Conservation (phyloP, 1,139 yeast species). For the Suhomyces panamericanus region DNA sequence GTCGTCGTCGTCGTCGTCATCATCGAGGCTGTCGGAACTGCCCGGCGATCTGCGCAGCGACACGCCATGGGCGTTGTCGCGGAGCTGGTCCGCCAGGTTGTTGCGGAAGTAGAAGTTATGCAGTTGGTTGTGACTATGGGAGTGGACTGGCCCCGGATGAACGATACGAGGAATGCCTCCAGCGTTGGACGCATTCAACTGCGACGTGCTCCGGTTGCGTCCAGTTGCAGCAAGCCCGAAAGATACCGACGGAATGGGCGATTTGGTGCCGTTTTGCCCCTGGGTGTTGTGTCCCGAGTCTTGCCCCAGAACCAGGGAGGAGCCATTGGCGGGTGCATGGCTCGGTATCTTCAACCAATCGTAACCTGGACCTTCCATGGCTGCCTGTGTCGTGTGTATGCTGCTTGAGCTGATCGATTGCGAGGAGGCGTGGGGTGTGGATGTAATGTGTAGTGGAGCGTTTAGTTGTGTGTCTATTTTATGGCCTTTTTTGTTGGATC, state of each 20-base stretch:
- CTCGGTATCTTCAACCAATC: slow-evolving; percentile 38
- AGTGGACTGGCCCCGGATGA: background rate
- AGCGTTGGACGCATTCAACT: slow-evolving; percentile 1
- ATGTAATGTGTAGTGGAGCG: background rate
- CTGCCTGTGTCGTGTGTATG: background rate
- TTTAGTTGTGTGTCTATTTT: background rate
- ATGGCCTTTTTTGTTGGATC: slow-evolving; percentile 10
- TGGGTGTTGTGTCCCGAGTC: slow-evolving; percentile 5
- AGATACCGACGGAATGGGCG: slow-evolving; percentile 39
- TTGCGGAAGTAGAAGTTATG: slow-evolving; percentile 11
- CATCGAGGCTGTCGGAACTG: slow-evolving; percentile 6
- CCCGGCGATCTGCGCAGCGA: slow-evolving; percentile 1
- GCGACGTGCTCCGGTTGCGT: background rate
- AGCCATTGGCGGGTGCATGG: slow-evolving; percentile 2
- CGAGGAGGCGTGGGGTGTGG: background rate
- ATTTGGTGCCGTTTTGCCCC: slow-evolving; percentile 13
- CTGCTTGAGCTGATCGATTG: background rate
- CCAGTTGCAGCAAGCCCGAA: slow-evolving; percentile 23
- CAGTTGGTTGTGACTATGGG: slow-evolving; percentile 3
- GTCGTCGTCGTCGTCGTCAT: slow-evolving; percentile 9
- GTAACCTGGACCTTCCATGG: slow-evolving; percentile 36
- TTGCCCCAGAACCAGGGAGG: background rate
- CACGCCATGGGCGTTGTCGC: slow-evolving; percentile 3
- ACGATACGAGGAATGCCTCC: background rate
- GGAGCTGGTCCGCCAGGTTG: slow-evolving; percentile 16